Percentiles rank a stretch among this genome's conserved stretches.
Conservation (phyloP, 352 stramenopile species). For the Pythium coloratum region DNA sequence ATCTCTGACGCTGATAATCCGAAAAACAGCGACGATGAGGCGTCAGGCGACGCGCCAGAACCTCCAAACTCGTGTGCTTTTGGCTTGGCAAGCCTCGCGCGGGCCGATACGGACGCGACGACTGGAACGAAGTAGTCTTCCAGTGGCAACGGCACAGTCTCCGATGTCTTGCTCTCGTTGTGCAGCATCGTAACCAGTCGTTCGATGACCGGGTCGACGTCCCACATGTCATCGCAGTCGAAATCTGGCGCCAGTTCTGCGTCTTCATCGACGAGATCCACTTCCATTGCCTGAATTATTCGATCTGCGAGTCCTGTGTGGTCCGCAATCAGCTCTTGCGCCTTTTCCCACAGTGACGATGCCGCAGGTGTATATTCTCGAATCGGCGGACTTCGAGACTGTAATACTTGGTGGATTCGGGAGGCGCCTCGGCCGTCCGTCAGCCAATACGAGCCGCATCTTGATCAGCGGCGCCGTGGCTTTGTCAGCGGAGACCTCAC, state of each 20-base stretch:
- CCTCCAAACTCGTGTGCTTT: neutral
- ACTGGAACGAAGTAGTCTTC: neutral
- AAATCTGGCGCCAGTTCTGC: neutral
- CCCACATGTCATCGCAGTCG: neutral
- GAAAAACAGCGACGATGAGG: neutral
- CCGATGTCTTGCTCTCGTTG: neutral
- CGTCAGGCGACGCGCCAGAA: neutral
- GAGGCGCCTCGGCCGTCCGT: conserved; percentile 21
- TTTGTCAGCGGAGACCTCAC: neutral
- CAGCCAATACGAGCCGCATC: conserved; percentile 35
- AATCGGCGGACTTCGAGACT: neutral
- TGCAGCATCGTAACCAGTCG: neutral
- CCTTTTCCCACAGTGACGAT: conserved; percentile 1
- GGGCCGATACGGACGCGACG: neutral
- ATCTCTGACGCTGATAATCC: conserved; percentile 5
- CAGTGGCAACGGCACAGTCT: neutral
- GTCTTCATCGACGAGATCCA: neutral
- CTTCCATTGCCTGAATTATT: neutral
- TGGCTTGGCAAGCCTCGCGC: neutral
- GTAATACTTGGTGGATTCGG: neutral
- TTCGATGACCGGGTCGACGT: neutral
- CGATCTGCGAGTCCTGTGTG: neutral
- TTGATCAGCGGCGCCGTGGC: conserved; percentile 22
- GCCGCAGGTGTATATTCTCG: conserved; percentile 8
- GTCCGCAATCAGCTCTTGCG: neutral